Conservation (phyloP, 371 early-diverging fungal genomes). For the Mycotypha africana region DNA sequence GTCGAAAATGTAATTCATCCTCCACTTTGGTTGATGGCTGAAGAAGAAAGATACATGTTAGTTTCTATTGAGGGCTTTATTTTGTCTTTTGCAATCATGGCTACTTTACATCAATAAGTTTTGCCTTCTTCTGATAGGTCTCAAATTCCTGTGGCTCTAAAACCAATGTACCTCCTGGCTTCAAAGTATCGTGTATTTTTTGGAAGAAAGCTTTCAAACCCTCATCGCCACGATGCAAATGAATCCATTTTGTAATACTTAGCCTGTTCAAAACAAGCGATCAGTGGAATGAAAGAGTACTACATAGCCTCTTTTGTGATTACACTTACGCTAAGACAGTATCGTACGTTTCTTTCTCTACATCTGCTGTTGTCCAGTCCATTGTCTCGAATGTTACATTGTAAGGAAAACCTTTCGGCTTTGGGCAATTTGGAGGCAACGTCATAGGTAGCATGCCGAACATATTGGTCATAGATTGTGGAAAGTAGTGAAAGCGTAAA, state of each 20-base stretch:
- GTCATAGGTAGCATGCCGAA: conserved; percentile 49
- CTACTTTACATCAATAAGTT: conserved; percentile 24
- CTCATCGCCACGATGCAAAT: conserved; percentile 71
- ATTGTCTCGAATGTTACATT: conserved; percentile 52
- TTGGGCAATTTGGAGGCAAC: conserved; percentile 13
- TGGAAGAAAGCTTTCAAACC: conserved; percentile 69
- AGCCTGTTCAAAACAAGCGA: conserved; percentile 30
- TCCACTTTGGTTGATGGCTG: conserved; percentile 16
- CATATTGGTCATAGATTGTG: conserved; percentile 48
- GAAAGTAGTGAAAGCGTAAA: conserved; percentile 52
- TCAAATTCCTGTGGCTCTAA: conserved; percentile 69
- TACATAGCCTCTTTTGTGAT: too few species aligned
- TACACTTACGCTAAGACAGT: conserved; percentile 45
- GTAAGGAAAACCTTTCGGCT: conserved; percentile 45
- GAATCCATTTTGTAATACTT: conserved; percentile 82
- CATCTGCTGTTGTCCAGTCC: conserved; percentile 22
- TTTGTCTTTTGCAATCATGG: too few species aligned
- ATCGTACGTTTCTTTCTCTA: conserved; percentile 36
- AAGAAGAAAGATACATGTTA: not conserved
- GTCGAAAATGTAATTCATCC: conserved; percentile 21
- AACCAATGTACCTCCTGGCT: conserved; percentile 60
- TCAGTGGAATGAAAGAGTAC: too few species aligned
- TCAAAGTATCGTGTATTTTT: conserved; percentile 51
- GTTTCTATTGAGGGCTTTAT: not conserved
- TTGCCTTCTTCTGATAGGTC: conserved; percentile 49